Conservation (phyloP, 306 rosid genomes). For the Castanea crenata region DNA sequence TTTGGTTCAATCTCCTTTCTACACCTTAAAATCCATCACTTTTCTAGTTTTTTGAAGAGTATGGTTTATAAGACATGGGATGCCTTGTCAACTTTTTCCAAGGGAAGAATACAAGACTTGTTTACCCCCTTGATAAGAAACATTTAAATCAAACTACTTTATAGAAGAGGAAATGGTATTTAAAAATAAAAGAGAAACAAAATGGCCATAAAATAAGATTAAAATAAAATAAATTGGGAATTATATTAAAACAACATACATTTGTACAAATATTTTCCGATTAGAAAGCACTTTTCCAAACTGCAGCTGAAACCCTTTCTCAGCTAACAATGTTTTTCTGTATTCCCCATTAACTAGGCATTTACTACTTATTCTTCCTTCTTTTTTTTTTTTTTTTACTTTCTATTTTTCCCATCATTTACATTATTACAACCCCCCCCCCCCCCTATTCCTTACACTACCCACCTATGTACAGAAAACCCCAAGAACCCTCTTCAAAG, state of each 20-base stretch:
- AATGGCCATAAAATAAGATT: not conserved
- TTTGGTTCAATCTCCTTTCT: too few relatives aligned
- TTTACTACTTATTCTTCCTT: constrained; percentile 44
- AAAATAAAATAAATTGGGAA: constrained; percentile 15
- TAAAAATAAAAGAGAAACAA: too few relatives aligned
- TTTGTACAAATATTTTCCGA: constrained; percentile 43
- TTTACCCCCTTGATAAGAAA: too few relatives aligned
- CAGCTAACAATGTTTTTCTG: constrained; percentile 30
- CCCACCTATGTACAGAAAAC: constrained; percentile 55
- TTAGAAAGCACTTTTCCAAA: constrained; percentile 32
- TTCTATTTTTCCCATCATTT: constrained; percentile 39
- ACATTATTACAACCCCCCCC: constrained; percentile 44
- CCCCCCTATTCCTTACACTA: constrained; percentile 36
- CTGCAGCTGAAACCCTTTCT: constrained; percentile 24
- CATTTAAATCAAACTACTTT: too few relatives aligned
- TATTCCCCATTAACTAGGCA: constrained; percentile 32
- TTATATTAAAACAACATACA: constrained; percentile 18
- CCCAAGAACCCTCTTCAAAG: constrained; percentile 38
- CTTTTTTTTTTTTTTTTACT: constrained; percentile 41
- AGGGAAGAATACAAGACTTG: too few relatives aligned
- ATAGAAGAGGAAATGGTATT: too few relatives aligned
- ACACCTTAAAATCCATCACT: too few relatives aligned
- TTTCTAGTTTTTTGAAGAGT: too few relatives aligned
- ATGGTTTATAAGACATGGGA: too few relatives aligned
- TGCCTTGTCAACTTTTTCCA: too few relatives aligned